These are phyloP conservation scores for Eimeria acervulina DNA, from an alignment of 169 alveolate species.

Conservation along the genomic window DNA sequence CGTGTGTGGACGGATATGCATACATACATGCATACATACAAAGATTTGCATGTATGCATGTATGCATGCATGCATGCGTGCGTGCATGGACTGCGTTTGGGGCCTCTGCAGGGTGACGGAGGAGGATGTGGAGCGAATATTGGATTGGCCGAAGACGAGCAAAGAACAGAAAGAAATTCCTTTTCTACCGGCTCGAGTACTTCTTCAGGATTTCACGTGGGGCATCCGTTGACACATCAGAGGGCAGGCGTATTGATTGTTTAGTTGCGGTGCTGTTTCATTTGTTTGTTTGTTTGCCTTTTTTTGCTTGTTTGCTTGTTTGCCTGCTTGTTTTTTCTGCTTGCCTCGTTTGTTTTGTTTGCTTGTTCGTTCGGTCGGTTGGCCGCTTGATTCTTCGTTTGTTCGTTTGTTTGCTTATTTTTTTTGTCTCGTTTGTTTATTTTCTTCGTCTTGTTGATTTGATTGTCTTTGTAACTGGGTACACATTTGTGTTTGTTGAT, in stretches of 20 bases:
- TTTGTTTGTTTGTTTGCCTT: background rate
- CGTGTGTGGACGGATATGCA: too few relatives aligned
- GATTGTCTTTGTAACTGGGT: too few relatives aligned
- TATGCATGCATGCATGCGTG: background rate
- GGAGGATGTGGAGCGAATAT: conserved; percentile 96
- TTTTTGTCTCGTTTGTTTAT: too few relatives aligned
- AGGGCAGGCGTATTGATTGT: background rate
- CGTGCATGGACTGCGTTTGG: background rate
- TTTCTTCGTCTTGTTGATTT: too few relatives aligned
- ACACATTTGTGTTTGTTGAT: background rate
- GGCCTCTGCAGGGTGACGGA: conserved; percentile 90
- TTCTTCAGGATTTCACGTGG: conserved; percentile 96
- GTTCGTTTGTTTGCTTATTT: background rate
- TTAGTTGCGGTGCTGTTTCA: background rate
- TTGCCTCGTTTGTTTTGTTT: background rate
- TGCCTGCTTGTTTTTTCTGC: background rate
- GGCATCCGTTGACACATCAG: background rate
- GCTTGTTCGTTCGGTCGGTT: too few relatives aligned
- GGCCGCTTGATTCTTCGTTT: too few relatives aligned
- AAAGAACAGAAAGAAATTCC: conserved; percentile 95
- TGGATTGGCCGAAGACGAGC: conserved; percentile 94
- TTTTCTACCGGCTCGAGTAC: conserved; percentile 97
- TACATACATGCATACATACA: too few relatives aligned
- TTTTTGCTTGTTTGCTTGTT: background rate
- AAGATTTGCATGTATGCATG: too few relatives aligned